Base-by-base conservation (phyloP, 2,329 filamentous ascomycete genomes). In the Aspergillus piperis region DNA sequence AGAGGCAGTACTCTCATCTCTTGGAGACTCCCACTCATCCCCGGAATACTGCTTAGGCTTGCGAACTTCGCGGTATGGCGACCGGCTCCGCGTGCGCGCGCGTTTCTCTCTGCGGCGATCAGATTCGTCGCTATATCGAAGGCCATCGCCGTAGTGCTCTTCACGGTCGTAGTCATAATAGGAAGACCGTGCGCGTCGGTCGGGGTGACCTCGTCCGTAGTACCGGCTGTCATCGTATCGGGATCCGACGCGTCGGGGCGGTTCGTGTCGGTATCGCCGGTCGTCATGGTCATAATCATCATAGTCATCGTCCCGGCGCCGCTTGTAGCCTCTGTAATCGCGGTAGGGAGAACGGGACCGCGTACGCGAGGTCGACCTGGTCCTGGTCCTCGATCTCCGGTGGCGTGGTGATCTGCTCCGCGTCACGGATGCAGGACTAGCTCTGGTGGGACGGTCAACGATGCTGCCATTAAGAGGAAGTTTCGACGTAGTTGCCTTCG, bases 361-460 rank as follows among this genome's bases (percentile, higher is more conserved):
- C 62, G 74, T 71, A 67, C 73, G 68, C 61, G 71, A 71, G 61
- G 69, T 65, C 51, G 72, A 71, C 57, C 64, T 60, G 61, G 67
- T 69, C 61, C 68, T 66, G 48, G 70, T 67, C 68, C 70, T 74
- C 60, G 83, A 77, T 85, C 85, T 75, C 84, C 73, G 73, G 87
- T 85, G 71, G 84, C 83, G 78, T 86, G 85, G 85, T 64, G 86
- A 86, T 73, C 63, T 69, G 67, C 67, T 72, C 73, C 82, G 85
- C 76, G 79, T 66, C 59, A 73, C 72, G 65, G 74, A 71, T 69
- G 77, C 72, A 70, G 71, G 70, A 82, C 84, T 86, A 80, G 80
- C 84, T 93, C 92, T 96, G 90, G 90, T 86, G 84, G 84, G 87
- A 86, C 89, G 90, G 91, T 96, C 90, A 96, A 96, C 88, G 86